phyloP scores from a whole-genome alignment of 257 asterid genomes.

The Gentiana macrophylla region DNA sequence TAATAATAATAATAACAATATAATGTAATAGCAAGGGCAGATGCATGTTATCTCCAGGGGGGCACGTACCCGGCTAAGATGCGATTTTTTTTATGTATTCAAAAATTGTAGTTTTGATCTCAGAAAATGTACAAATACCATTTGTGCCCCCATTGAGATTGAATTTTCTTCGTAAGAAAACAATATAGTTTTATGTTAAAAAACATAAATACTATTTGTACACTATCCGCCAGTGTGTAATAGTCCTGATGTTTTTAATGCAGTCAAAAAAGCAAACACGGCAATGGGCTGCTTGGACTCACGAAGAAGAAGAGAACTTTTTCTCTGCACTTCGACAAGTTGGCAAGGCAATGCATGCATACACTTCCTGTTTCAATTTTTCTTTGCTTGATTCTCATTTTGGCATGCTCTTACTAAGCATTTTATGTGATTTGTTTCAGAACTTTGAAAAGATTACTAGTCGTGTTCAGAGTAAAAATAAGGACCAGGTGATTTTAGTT shows the following conservation, averaged over 20 bases:
- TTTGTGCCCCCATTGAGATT: too few species aligned
- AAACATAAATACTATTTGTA: too few species aligned
- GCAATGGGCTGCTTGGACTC: slow-evolving; percentile 99
- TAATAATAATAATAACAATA: too few species aligned
- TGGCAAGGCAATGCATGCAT: slow-evolving; percentile 68
- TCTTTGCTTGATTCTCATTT: slow-evolving; percentile 1
- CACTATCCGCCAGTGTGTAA: too few species aligned
- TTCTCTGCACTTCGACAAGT: slow-evolving; percentile 89
- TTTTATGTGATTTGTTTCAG: slow-evolving; percentile 30
- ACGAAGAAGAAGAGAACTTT: slow-evolving; percentile 95
- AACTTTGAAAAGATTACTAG: slow-evolving; percentile 85
- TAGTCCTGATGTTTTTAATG: slow-evolving; percentile 5
- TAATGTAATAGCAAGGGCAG: too few species aligned
- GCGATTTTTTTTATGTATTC: too few species aligned
- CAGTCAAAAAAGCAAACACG: slow-evolving; percentile 81
- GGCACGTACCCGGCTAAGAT: too few species aligned
- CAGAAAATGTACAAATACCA: too few species aligned
- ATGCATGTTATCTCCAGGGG: too few species aligned
- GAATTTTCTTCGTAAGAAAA: too few species aligned
- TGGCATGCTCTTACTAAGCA: slow-evolving; percentile 6
- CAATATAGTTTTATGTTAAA: too few species aligned
- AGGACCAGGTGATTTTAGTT: slow-evolving; percentile 65
- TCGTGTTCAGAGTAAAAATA: slow-evolving; percentile 96
- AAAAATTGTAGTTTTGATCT: too few species aligned
- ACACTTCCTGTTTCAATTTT: slow-evolving; percentile 7